Conservation (phyloP, 495 filamentous ascomycete species). For the Daldinia grandis region DNA sequence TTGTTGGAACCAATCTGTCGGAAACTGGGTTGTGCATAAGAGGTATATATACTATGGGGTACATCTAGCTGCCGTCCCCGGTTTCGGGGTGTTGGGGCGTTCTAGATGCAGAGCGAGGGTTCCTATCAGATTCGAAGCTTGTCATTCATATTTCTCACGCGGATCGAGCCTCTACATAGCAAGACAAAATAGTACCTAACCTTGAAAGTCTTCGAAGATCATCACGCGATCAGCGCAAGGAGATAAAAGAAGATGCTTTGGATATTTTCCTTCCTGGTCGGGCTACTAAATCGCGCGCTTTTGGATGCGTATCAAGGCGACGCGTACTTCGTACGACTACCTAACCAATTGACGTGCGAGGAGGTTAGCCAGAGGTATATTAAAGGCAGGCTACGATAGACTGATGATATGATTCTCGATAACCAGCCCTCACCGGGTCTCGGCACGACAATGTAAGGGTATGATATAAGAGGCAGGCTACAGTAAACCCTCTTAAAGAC, state of each 20-base stretch:
- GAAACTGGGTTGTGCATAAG: conserved; percentile 17
- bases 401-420: conserved; percentile 5
- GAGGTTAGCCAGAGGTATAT: background rate
- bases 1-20: conserved; percentile 28
- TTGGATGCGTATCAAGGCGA: conserved; percentile 5
- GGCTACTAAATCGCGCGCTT: conserved; percentile 18
- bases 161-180: conserved; percentile 7
- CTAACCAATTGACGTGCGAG: conserved; percentile 17
- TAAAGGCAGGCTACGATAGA: conserved; percentile 3
- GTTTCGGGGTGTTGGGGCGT: conserved; percentile 29
- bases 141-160: conserved; percentile 12
- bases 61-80: conserved; percentile 24
- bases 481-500: conserved; percentile 9
- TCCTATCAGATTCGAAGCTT: conserved; percentile 24
- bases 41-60: conserved; percentile 33
- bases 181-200: conserved; percentile 23
- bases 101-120: conserved; percentile 23
- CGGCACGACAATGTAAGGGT: background rate
- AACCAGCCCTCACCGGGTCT: conserved; percentile 7
- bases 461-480: conserved; percentile 22
- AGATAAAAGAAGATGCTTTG: background rate
- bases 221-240: conserved; percentile 32
- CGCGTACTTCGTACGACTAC: conserved; percentile 3
- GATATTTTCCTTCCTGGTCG: conserved; percentile 23
- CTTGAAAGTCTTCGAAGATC: conserved; percentile 12